Conservation (phyloP, 768 basidiomycete genomes). For the Dentipellis sp. region DNA sequence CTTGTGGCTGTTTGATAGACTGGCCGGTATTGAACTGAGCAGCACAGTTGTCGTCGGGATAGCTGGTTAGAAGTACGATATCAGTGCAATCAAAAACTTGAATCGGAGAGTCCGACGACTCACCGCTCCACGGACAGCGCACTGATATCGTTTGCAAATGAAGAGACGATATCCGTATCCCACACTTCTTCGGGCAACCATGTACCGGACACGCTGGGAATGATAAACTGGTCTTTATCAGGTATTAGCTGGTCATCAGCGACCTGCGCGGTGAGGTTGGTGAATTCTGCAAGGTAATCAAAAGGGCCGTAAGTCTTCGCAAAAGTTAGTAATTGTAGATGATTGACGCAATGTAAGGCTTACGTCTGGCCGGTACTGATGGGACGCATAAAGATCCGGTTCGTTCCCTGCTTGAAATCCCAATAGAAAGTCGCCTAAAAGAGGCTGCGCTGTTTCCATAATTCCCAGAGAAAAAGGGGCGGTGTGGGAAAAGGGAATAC, state of each 20-base stretch:
- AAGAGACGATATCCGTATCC: slow-evolving; percentile 10
- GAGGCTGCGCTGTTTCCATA: slow-evolving; percentile 46
- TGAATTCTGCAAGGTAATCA: slow-evolving; percentile 25
- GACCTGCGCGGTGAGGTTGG: slow-evolving; percentile 6
- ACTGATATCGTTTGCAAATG: slow-evolving; percentile 1
- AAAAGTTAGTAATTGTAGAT: background rate
- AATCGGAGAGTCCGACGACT: background rate
- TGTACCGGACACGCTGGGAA: slow-evolving; percentile 11
- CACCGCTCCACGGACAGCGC: slow-evolving; percentile 11
- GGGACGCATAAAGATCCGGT: slow-evolving; percentile 57
- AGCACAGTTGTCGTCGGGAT: slow-evolving; percentile 55
- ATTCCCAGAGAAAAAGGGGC: slow-evolving; percentile 41
- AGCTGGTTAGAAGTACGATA: slow-evolving; percentile 31
- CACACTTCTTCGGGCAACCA: slow-evolving; percentile 9
- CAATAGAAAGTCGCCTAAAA: slow-evolving; percentile 55
- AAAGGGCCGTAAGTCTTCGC: slow-evolving; percentile 4
- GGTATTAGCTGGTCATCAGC: background rate
- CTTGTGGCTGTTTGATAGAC: slow-evolving; percentile 30
- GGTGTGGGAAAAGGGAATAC: slow-evolving; percentile 61
- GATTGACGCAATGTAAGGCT: slow-evolving; percentile 1
- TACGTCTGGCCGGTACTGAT: slow-evolving; percentile 5
- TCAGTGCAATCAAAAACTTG: background rate
- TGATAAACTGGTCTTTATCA: slow-evolving; percentile 1
- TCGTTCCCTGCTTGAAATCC: slow-evolving; percentile 71
- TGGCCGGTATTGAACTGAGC: slow-evolving; percentile 35